These are phyloP conservation scores for Clarireedia sp. DNA, from an alignment of 2,329 filamentous ascomycete species.

Conservation along the genomic window DNA sequence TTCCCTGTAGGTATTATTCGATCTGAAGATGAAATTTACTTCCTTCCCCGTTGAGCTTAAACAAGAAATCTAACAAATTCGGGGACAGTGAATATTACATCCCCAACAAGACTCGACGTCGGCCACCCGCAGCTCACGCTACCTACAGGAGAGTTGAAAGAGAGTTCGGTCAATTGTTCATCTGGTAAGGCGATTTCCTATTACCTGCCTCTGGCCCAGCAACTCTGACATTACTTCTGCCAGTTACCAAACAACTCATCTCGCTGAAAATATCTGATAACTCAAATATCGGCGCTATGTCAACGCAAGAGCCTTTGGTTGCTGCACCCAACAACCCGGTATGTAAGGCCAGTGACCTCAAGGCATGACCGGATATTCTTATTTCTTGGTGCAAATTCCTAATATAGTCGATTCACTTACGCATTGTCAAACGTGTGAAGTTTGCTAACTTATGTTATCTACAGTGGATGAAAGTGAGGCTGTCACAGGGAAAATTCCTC, in stretches of 20 bases:
- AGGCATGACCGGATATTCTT: neutral
- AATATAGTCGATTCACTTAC: neutral
- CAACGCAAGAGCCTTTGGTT: constrained; percentile 1
- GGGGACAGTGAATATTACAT: neutral
- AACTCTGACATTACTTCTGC: neutral
- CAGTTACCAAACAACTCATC: neutral
- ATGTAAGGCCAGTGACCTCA: neutral
- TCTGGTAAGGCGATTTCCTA: neutral
- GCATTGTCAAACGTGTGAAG: neutral
- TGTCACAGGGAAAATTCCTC: neutral
- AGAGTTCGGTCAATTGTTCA: neutral
- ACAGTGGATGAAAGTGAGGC: constrained; percentile 1
- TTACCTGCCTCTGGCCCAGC: neutral
- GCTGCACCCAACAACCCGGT: neutral
- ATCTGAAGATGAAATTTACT: neutral
- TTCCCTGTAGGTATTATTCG: neutral
- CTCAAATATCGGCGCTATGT: neutral
- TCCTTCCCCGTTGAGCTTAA: neutral
- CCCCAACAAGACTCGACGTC: no score
- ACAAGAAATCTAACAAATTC: neutral
- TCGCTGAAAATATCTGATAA: neutral
- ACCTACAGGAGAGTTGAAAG: no score
- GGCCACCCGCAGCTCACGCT: no score
- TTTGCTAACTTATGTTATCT: neutral
- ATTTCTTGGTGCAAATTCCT: neutral